These are phyloP conservation scores for Trichoderma sp. DNA, from an alignment of 2,329 filamentous ascomycete genomes.

Conservation along the genomic window DNA sequence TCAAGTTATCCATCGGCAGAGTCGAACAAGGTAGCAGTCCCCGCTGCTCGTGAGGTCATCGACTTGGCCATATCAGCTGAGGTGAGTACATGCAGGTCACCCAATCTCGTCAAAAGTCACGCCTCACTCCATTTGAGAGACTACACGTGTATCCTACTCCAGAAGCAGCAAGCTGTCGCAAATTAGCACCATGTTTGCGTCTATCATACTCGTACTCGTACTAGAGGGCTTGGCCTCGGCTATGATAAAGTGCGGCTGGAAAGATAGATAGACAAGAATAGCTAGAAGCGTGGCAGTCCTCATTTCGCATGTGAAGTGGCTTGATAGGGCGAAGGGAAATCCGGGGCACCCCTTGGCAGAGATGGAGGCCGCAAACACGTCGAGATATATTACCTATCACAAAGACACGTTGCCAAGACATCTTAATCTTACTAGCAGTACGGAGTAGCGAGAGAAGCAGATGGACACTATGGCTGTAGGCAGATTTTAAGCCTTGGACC, in stretches of 20 bases:
- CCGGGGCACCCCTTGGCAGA: neutral
- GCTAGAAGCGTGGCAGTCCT: neutral
- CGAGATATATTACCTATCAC: neutral
- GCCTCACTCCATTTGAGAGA: neutral
- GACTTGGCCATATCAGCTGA: neutral
- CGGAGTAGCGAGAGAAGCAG: neutral
- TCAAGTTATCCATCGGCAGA: neutral
- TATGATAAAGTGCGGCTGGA: neutral
- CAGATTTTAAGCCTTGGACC: neutral
- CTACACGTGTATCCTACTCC: neutral
- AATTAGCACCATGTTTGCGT: neutral
- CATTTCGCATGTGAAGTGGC: constrained; percentile 10
- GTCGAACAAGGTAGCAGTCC: neutral
- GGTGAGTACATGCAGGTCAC: neutral
- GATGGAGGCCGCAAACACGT: neutral
- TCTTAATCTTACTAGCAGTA: neutral
- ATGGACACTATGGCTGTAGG: neutral
- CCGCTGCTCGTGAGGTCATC: neutral
- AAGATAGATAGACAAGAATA: neutral
- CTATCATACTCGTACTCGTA: neutral
- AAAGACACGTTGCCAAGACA: neutral
- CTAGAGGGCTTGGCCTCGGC: neutral
- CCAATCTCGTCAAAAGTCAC: neutral
- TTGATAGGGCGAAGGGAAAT: neutral
- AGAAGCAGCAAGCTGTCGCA: neutral